Percentiles rank a stretch among this genome's conserved stretches.
phyloP scores from a whole-genome alignment of 2,329 filamentous ascomycete genomes.

The Colletotrichum acutatum region DNA sequence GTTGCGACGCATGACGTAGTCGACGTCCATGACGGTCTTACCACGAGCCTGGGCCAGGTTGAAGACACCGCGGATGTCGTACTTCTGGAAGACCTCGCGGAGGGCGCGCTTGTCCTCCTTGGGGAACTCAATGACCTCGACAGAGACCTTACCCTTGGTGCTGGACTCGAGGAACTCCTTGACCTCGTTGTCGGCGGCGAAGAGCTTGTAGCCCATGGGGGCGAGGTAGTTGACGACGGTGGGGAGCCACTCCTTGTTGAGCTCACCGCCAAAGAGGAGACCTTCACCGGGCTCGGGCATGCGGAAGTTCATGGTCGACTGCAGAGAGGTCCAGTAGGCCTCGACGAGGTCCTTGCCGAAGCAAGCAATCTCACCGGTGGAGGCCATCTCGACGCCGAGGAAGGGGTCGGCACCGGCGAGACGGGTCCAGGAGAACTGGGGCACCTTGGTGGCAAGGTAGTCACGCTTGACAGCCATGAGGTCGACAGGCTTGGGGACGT shows the following conservation, averaged over 20 bases:
- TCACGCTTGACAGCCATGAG: conserved; percentile 90
- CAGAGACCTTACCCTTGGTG: conserved; percentile 73
- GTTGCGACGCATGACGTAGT: conserved; percentile 98
- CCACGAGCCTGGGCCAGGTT: conserved; percentile 88
- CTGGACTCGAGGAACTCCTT: conserved; percentile 84
- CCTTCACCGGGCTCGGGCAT: conserved; percentile 94
- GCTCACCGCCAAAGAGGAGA: conserved; percentile 91
- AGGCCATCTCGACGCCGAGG: conserved; percentile 97
- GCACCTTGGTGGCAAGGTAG: conserved; percentile 96
- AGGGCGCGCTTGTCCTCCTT: conserved; percentile 95
- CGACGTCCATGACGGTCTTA: conserved; percentile 87
- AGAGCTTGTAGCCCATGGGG: conserved; percentile 95
- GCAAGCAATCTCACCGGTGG: conserved; percentile 97
- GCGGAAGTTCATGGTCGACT: conserved; percentile 99
- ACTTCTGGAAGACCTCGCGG: conserved; percentile 94
- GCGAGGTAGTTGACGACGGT: conserved; percentile 87
- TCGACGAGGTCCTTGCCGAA: conserved; percentile 97
- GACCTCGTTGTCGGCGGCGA: conserved; percentile 82
- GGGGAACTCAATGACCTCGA: conserved; percentile 96
- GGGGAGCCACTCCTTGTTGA: conserved; percentile 75
- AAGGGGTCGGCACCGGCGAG: conserved; percentile 97
- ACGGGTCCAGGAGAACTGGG: conserved; percentile 99
- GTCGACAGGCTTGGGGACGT: conserved; percentile 86
- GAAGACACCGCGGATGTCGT: conserved; percentile 95
- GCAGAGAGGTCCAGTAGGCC: conserved; percentile 96